Evolutionary conservation across 2,329 filamentous ascomycete genomes (phyloP).

Genomic region (Colletotrichum aenigma): DNA sequence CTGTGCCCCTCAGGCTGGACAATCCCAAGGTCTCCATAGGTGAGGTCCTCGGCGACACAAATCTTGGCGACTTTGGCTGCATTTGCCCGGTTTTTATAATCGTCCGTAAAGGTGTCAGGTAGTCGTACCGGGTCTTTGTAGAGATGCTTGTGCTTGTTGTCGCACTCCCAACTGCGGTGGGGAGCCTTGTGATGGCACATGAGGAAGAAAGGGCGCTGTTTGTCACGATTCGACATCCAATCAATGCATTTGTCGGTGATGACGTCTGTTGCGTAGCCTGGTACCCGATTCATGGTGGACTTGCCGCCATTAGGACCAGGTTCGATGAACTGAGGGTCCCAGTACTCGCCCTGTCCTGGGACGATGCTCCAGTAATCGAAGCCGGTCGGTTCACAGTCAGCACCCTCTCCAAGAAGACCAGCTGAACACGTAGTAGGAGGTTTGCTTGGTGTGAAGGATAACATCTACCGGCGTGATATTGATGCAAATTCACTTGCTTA

Average conservation of each 20-base stretch:
- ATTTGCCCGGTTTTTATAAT: slow-evolving; percentile 57
- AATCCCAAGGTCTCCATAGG: slow-evolving; percentile 49
- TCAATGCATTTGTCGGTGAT: slow-evolving; percentile 54
- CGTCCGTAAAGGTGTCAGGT: slow-evolving; percentile 56
- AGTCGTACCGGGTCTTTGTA: slow-evolving; percentile 50
- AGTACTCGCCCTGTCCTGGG: slow-evolving; percentile 57
- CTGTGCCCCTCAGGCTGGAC: slow-evolving; percentile 54
- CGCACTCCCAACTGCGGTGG: slow-evolving; percentile 56
- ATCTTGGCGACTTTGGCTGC: slow-evolving; percentile 56
- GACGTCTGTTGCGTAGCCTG: slow-evolving; percentile 55
- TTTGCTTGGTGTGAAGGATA: not conserved
- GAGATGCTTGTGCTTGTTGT: slow-evolving; percentile 50
- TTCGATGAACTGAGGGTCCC: slow-evolving; percentile 55
- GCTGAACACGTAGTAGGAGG: not conserved
- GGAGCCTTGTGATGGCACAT: slow-evolving; percentile 64
- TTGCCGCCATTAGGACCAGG: slow-evolving; percentile 2
- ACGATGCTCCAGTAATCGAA: slow-evolving; percentile 57
- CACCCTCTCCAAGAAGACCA: slow-evolving; percentile 45
- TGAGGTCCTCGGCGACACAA: slow-evolving; percentile 54
- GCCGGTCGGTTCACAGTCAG: slow-evolving; percentile 48
- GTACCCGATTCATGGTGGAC: slow-evolving; percentile 30
- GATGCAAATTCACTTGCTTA: not conserved
- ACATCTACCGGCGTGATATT: not conserved
- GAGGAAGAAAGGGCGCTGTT: slow-evolving; percentile 51
- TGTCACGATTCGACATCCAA: slow-evolving; percentile 37